Evolutionary conservation across 768 basidiomycete species (phyloP).

Genomic region (Termitomyces sp.): DNA sequence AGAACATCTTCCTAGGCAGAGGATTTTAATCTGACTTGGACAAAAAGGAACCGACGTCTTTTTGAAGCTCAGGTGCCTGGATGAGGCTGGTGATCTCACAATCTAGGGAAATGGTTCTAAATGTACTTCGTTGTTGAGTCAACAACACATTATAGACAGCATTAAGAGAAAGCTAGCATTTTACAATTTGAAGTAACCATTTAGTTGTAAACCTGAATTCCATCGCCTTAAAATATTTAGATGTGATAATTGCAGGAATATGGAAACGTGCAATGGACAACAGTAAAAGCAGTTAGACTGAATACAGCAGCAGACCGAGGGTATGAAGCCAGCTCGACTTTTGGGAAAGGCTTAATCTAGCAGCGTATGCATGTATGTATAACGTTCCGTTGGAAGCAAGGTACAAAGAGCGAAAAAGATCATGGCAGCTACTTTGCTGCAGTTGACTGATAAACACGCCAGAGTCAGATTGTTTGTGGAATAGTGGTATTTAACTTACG

Average conservation of each 20-base stretch:
- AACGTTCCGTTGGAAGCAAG: constrained; percentile 15
- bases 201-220: background rate
- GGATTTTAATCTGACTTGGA: constrained; percentile 1
- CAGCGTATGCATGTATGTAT: constrained; percentile 11
- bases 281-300: constrained; percentile 26
- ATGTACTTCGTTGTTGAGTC: background rate
- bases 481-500: constrained; percentile 35
- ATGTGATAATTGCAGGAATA: constrained; percentile 28
- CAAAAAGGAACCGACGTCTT: constrained; percentile 42
- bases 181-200: background rate
- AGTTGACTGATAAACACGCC: constrained; percentile 27
- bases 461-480: constrained; percentile 2
- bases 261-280: constrained; percentile 29
- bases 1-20: constrained; percentile 15
- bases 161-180: constrained; percentile 2
- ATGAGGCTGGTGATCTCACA: constrained; percentile 41
- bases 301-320: constrained; percentile 32
- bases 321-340: constrained; percentile 37
- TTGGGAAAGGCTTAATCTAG: constrained; percentile 17
- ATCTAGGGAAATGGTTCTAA: constrained; percentile 20
- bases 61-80: constrained; percentile 42
- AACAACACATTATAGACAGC: constrained; percentile 2
- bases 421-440: constrained; percentile 32
- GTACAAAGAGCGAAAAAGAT: constrained; percentile 13
- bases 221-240: constrained; percentile 17